phyloP scores from a whole-genome alignment of 2,329 filamentous ascomycete species.

The Botrytis elliptica region DNA sequence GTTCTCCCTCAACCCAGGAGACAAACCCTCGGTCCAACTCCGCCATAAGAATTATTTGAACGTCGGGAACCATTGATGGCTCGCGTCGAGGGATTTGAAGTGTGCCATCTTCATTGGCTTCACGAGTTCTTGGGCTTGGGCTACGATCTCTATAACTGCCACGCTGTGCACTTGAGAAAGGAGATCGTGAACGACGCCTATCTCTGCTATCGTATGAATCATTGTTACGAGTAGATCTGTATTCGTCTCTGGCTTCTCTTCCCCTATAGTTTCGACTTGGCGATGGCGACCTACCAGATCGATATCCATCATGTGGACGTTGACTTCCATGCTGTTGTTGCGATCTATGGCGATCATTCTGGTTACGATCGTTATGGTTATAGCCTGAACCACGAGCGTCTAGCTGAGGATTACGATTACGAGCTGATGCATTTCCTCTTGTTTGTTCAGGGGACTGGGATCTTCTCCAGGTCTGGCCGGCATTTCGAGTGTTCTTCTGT shows the following conservation, averaged over 20 bases:
- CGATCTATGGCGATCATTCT: slow-evolving; percentile 41
- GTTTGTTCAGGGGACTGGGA: slow-evolving; percentile 63
- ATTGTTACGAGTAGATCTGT: slow-evolving; percentile 16
- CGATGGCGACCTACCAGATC: slow-evolving; percentile 20
- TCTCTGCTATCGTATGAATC: slow-evolving; percentile 40
- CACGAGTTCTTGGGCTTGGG: slow-evolving; percentile 61
- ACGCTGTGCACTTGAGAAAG: slow-evolving; percentile 48
- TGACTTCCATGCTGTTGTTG: slow-evolving; percentile 34
- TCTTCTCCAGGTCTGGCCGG: slow-evolving; percentile 43
- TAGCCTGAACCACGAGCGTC: slow-evolving; percentile 29
- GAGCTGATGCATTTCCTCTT: slow-evolving; percentile 40
- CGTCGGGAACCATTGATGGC: slow-evolving; percentile 77
- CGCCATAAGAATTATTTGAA: slow-evolving; percentile 81
- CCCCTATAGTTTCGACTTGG: slow-evolving; percentile 28
- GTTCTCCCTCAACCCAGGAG: slow-evolving; percentile 74
- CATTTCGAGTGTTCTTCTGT: slow-evolving; percentile 72
- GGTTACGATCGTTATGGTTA: slow-evolving; percentile 46
- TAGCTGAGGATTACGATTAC: slow-evolving; percentile 43
- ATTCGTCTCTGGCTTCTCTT: slow-evolving; percentile 34
- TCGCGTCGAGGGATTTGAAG: slow-evolving; percentile 72
- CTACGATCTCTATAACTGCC: slow-evolving; percentile 66
- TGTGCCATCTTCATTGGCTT: slow-evolving; percentile 57
- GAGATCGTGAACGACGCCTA: slow-evolving; percentile 67
- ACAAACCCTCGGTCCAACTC: slow-evolving; percentile 79
- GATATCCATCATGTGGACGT: slow-evolving; percentile 64